A percentile compares a stretch with the other conserved stretches of the same genome.
Evolutionary conservation across 805 yeast species (phyloP).

Genomic region (Metschnikowia bowlesiae): DNA sequence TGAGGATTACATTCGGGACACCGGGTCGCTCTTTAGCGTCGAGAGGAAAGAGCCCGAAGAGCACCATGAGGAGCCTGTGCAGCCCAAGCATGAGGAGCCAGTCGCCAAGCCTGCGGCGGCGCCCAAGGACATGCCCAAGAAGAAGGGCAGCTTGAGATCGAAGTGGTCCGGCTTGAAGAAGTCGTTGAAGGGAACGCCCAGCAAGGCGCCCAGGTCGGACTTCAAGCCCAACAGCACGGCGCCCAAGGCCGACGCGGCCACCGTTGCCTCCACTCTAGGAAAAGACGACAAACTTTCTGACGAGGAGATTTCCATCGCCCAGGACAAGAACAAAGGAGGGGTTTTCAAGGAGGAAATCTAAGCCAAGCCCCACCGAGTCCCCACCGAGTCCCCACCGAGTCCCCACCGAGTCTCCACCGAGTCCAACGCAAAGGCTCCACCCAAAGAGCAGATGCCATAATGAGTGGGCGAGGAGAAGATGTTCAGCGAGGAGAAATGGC

Average conservation of each 20-base stretch:
- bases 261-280: constrained; percentile 6
- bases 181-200: constrained; percentile 1
- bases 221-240: constrained; percentile 1
- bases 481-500: too few species aligned
- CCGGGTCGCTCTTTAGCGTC: constrained; percentile 35
- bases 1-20: constrained; percentile 34
- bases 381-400: too few species aligned
- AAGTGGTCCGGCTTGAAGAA: constrained; percentile 8
- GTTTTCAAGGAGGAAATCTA: constrained; percentile 41
- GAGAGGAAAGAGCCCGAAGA: constrained; percentile 15
- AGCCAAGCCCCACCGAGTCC: not conserved
- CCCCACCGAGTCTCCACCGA: too few species aligned
- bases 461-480: not conserved
- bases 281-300: constrained; percentile 13
- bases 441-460: not conserved
- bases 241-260: constrained; percentile 10
- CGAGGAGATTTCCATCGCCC: constrained; percentile 29
- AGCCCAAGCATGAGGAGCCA: not conserved
- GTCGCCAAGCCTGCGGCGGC: not conserved
- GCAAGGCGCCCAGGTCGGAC: not conserved
- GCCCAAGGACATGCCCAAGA: constrained; percentile 4
- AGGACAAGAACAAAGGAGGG: constrained; percentile 30
- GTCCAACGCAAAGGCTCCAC: too few species aligned
- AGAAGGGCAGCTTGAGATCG: constrained; percentile 16
- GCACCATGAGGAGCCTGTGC: not conserved